Base-by-base conservation (phyloP, 1,139 yeast genomes). In the Geotrichum candidum region DNA sequence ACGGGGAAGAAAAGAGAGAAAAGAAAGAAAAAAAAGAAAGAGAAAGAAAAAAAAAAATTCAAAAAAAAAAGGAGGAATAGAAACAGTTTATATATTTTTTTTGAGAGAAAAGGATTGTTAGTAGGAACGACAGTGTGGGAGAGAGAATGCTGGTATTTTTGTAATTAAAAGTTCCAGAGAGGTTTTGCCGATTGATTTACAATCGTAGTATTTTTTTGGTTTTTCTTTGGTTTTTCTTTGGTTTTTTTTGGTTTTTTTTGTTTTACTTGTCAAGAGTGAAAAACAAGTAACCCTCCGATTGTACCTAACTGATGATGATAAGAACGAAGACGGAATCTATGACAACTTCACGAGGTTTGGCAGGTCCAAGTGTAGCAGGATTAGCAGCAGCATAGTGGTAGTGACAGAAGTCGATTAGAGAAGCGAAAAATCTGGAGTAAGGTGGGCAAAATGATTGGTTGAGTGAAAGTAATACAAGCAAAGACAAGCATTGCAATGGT, bases 1-100 rank as follows among this genome's bases (percentile, higher is more conserved):
- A 41, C n/a, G 41, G 18, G 29, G 45, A 3, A 31, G 23, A 45
- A 29, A 46, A 51, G 22, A 29, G 53, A 38, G 7, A 48, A n/a
- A 48, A 45, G 51, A 45, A 53, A 58, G n/a, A 51, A 11, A 50
- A 53, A 29, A n/a, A 53, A 55, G 53, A 18, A 23, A 27, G 22
- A 50, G 53, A n/a, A 55, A 58, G 56, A 53, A 51, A 54, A 58
- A 41, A 41, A 56, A 45, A 53, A 18, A 18, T 18, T 18, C 18
- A 63, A 58, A 59, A 63, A 60, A 60, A 61, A 51, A 51, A 50
- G 27, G 33, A 27, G 29, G 25, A 50, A 58, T 78, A 60, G 77
- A 74, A 68, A 80, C 45, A 35, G 45, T 35, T 35, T 35, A 35
- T 35, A 35, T 35, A 35, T 11, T 35, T 10, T 10, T 35, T 35